A percentile compares a stretch with the other conserved stretches of the same genome.
phyloP scores from a whole-genome alignment of 2,329 filamentous ascomycete species.

The Diaporthe ilicicola region DNA sequence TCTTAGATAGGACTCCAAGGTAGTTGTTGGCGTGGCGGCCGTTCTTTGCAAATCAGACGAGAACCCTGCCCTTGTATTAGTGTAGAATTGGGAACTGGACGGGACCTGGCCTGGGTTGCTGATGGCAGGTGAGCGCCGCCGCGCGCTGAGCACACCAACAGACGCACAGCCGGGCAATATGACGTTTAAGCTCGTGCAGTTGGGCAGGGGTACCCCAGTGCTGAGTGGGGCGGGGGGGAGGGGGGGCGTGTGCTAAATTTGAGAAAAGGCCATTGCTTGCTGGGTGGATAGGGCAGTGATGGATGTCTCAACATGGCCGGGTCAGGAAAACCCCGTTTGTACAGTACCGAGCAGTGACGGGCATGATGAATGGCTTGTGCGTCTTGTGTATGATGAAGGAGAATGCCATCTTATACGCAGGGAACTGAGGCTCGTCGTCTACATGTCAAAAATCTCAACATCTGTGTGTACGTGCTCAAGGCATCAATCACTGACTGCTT shows the following conservation, averaged over 20 bases:
- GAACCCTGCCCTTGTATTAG: slow-evolving; percentile 2
- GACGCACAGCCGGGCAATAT: not conserved
- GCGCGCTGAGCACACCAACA: slow-evolving; percentile 8
- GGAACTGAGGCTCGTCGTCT: too few species aligned
- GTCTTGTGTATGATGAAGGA: too few species aligned
- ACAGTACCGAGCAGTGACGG: too few species aligned
- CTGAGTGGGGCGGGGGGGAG: not conserved
- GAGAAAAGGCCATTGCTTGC: not conserved
- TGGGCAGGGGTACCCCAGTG: not conserved
- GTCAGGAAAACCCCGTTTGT: too few species aligned
- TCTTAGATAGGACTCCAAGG: not conserved
- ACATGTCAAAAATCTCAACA: not conserved
- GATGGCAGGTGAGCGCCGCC: slow-evolving; percentile 1
- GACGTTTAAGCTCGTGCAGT: slow-evolving; percentile 9
- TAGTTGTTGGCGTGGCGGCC: not conserved
- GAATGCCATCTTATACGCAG: too few species aligned
- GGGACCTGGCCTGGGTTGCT: slow-evolving; percentile 15
- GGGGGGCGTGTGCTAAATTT: slow-evolving; percentile 9
- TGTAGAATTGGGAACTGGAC: not conserved
- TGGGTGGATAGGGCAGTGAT: not conserved
- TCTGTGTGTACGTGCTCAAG: not conserved
- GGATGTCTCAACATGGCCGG: too few species aligned
- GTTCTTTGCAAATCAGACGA: not conserved
- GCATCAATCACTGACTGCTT: not conserved
- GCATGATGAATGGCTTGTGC: too few species aligned